phyloP scores from a whole-genome alignment of 129 eudicot species.

The Pseudognaphalium luteoalbum region DNA sequence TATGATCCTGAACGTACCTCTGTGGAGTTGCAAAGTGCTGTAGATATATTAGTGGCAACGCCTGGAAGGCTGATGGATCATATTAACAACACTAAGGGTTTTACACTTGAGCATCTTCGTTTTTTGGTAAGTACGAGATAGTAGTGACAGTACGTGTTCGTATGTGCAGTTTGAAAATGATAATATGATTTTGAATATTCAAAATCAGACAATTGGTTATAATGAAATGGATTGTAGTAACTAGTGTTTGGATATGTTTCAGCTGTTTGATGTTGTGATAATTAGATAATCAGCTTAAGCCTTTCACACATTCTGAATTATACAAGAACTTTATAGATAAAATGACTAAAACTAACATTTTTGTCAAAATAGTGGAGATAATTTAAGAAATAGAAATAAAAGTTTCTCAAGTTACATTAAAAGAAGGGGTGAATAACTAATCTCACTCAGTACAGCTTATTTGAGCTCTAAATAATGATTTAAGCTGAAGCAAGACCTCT shows the following conservation, averaged over 20 bases:
- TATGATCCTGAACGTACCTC: conserved; percentile 60
- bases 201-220: background rate
- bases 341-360: background rate
- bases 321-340: background rate
- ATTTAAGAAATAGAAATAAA: background rate
- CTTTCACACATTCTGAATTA: background rate
- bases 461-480: background rate
- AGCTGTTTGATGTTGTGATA: background rate
- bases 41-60: conserved; percentile 92
- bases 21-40: conserved; percentile 50
- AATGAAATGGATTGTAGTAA: background rate
- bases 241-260: background rate
- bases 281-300: background rate
- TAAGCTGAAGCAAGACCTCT: background rate
- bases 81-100: conserved; percentile 78
- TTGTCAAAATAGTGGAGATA: background rate
- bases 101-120: conserved; percentile 87
- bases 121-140: conserved; percentile 61
- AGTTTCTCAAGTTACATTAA: background rate
- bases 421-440: background rate
- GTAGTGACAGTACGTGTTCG: background rate
- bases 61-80: conserved; percentile 98
- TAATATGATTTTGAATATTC: background rate
- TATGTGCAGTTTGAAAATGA: background rate
- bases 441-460: background rate